Base-by-base conservation (phyloP, 2,329 filamentous ascomycete genomes). In the Fusarium concolor region DNA sequence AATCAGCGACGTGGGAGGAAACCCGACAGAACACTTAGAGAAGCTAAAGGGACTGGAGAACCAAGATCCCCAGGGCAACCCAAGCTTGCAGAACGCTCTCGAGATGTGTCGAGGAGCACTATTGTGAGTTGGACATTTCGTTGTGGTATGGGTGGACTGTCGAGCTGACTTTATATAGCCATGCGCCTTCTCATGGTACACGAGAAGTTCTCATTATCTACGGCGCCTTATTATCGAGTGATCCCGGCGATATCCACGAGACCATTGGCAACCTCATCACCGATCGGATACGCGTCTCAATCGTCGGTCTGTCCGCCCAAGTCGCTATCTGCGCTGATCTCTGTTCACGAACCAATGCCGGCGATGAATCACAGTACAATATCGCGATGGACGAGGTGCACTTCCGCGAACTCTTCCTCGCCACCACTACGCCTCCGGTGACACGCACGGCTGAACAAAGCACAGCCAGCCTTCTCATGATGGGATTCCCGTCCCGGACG, bases 211-310 rank as follows among this genome's bases (percentile, higher is more conserved):
- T 99, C 35, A 89, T 99, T 60, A 88, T 98, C 47, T 97, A 96
- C 76, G 96, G 96, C 38, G 95, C 95, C 12, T 86, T 99, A 9
- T 86, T 97, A 41, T 95, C 93, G 33, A 92, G 92, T 71, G 96
- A 99, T 75, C 96, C 96, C 0, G 94, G 94, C 62, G 96, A 99
- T 78, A 97, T 99, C 61, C 93, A 97, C 81, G 89, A 94, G 71
- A 98, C 95, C 1, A 93, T 98, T 75, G 83, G 85, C 49, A 87
- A 87, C 35, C 90, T 97, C 29, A 87, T 97, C 39, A 83, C 86
- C 68, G 94, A 98, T 79, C 89, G 90, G 58, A 94, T 99, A 72
- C 90, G 93, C 17, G 93, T 97, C 12, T 91, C 91, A 41, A 89
- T 99, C 53, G 92, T 99, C 56, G 96, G 96, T 1, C 87, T 99